Percentiles rank a stretch among this genome's conserved stretches.
These are phyloP conservation scores for Polytrichum formosum DNA, from an alignment of 225 moss, liverwort and hornwort genomes.

Conservation along the genomic window DNA sequence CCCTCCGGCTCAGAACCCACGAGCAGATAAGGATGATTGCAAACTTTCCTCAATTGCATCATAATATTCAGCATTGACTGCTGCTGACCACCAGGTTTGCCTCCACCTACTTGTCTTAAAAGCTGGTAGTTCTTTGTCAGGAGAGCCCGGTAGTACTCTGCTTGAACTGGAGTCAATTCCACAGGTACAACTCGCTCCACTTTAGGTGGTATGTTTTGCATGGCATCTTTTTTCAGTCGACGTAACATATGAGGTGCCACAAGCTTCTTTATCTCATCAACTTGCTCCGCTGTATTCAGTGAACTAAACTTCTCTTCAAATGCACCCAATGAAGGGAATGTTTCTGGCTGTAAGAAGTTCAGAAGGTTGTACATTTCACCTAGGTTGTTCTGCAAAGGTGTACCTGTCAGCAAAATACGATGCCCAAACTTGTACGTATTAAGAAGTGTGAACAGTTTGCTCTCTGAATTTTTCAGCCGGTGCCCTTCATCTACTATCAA, in stretches of 20 bases:
- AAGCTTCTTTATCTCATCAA: conserved; percentile 74
- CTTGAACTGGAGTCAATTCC: conserved; percentile 72
- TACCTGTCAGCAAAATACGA: conserved; percentile 69
- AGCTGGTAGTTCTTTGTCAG: conserved; percentile 77
- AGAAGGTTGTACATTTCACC: conserved; percentile 75
- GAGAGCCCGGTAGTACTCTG: conserved; percentile 72
- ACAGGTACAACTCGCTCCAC: conserved; percentile 67
- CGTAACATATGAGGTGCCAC: conserved; percentile 83
- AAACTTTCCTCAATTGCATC: conserved; percentile 82
- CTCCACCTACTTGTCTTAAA: conserved; percentile 42
- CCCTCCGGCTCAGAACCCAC: conserved; percentile 57
- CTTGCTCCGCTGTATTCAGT: conserved; percentile 56
- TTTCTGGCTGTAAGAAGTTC: conserved; percentile 72
- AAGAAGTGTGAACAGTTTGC: conserved; percentile 63
- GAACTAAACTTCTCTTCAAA: conserved; percentile 69
- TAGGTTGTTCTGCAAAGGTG: conserved; percentile 58
- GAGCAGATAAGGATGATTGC: conserved; percentile 88
- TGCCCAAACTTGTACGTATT: conserved; percentile 61
- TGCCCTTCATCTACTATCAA: conserved; percentile 81
- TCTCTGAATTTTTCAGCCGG: conserved; percentile 52
- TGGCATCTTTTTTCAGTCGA: conserved; percentile 74
- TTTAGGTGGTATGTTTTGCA: conserved; percentile 61
- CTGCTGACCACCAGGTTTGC: conserved; percentile 44
- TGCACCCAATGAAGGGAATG: conserved; percentile 63
- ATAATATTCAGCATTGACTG: conserved; percentile 72